Conservation (phyloP, 345 rosid species). For the Lepidium africanum region DNA sequence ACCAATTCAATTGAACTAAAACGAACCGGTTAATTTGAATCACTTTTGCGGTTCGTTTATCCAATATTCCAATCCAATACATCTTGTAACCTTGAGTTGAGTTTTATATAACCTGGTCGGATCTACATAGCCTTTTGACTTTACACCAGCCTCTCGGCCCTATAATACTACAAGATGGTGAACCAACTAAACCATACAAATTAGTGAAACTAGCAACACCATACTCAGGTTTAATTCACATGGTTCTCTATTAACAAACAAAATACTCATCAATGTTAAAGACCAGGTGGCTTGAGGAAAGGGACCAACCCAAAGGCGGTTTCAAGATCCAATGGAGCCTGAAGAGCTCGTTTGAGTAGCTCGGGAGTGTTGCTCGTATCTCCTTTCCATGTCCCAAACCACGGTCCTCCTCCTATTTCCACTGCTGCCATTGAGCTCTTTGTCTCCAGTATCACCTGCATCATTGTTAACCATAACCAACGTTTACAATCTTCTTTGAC, state of each 20-base stretch:
- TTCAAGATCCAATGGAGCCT: slow-evolving; percentile 60
- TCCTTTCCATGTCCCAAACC: slow-evolving; percentile 91
- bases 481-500: neutral
- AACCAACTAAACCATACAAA: neutral
- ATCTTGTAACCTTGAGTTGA: neutral
- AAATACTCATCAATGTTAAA: slow-evolving; percentile 28
- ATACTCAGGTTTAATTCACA: neutral
- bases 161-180: neutral
- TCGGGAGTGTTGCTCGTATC: slow-evolving; percentile 49
- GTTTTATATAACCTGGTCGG: neutral
- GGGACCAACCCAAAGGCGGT: slow-evolving; percentile 43
- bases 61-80: neutral
- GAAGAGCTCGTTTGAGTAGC: slow-evolving; percentile 43
- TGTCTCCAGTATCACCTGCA: slow-evolving; percentile 64
- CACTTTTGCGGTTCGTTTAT: neutral
- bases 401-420: slow-evolving; percentile 96
- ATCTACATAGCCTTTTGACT: neutral
- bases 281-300: slow-evolving; percentile 77
- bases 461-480: neutral
- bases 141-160: neutral
- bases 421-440: slow-evolving; percentile 82
- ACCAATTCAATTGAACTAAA: neutral
- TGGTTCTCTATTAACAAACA: neutral
- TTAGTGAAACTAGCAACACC: slow-evolving; percentile 9
- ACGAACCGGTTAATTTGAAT: neutral